Conservation (phyloP, 2,329 filamentous ascomycete genomes). For the Clarireedia paspali region DNA sequence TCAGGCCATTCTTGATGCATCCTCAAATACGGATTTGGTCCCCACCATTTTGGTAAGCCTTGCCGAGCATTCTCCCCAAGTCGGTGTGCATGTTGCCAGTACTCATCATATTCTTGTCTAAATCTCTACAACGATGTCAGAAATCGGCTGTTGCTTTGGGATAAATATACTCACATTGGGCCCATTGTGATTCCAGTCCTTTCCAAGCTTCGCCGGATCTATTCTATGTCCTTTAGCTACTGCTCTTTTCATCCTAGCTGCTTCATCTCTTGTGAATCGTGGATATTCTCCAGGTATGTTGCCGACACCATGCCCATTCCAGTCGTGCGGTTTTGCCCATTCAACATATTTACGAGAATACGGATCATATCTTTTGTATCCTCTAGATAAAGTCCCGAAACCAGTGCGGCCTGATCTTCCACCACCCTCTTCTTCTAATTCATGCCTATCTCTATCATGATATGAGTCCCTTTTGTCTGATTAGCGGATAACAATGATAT, state of each 20-base stretch:
- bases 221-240: conserved; percentile 5
- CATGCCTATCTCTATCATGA: conserved; percentile 11
- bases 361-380: conserved; percentile 24
- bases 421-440: neutral
- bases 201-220: conserved; percentile 16
- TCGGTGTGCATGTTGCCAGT: conserved; percentile 26
- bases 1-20: conserved; percentile 12
- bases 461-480: conserved; percentile 25
- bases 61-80: conserved; percentile 16
- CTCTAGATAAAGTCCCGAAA: conserved; percentile 10
- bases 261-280: conserved; percentile 21
- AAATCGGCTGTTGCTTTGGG: neutral
- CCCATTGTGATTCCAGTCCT: conserved; percentile 22
- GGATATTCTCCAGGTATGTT: conserved; percentile 15
- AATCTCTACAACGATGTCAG: conserved; percentile 19
- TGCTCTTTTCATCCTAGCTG: conserved; percentile 11
- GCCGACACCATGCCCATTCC: conserved; percentile 10
- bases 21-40: conserved; percentile 8
- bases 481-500: neutral
- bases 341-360: conserved; percentile 20
- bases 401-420: neutral
- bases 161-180: conserved; percentile 18
- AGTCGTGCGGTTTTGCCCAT: conserved; percentile 20
- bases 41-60: neutral
- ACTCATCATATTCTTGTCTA: conserved; percentile 20